Base-by-base conservation (phyloP, 2,329 filamentous ascomycete species). In the Hymenoscyphus salicellus region DNA sequence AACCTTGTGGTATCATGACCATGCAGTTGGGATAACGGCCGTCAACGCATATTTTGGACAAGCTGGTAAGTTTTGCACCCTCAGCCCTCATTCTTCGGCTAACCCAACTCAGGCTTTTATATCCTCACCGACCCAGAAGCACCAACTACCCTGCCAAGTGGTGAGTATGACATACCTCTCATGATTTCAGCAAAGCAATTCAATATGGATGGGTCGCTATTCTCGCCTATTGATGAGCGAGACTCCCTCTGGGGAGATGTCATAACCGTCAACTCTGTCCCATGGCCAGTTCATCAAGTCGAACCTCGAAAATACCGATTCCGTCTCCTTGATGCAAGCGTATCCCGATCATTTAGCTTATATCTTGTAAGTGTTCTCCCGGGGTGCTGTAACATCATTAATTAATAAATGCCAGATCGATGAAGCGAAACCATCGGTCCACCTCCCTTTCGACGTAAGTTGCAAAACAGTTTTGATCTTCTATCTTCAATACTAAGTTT, bases 291-390 rank as follows among this genome's bases (percentile, higher is more conserved):
- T 67, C 69, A 85, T 10, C 78, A 80, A 20, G 84, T 86, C 4
- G 82, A 87, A 73, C 84, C 83, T 5, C 80, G 84, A 71, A 86
- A 86, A 72, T 87, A 87, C 73, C 82, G 84, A 23, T 80, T 87
- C 69, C 32, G 55, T 8, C 63, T 60, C 60, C 58, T 59, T 8
- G 28, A 65, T 38, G 55, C 30, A 32, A 60, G 49, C n/a, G 55
- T 63, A 49, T 65, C 66, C 26, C 73, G 67, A 63, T 61, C 62
- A 23, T 70, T 65, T 41, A 68, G 49, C 14, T 57, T 70, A 5
- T 70, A 68, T 23, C 60, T 70, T 5, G 68, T 70, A 28, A 46
- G 58, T 60, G 20, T 32, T 20, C 16, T 23, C 5, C 7, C 16
- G 5, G 11, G 26, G 8, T 33, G 4, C 32, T 33, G 4, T 33